Percentiles rank a stretch among this genome's conserved stretches.
phyloP scores from a whole-genome alignment of 257 asterid genomes.

The Leptodermis oblonga region DNA sequence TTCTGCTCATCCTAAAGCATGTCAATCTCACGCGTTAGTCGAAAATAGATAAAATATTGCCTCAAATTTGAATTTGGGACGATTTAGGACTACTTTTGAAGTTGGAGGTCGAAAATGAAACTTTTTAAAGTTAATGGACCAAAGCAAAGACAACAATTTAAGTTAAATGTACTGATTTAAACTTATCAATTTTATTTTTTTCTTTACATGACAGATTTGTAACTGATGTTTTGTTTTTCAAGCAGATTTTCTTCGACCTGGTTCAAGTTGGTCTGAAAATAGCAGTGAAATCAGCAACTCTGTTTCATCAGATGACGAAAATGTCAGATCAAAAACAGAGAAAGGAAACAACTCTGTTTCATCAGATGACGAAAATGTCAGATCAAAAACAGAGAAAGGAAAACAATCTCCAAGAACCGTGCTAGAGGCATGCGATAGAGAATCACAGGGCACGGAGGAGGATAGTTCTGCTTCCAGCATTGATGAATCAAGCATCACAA shows the following conservation, averaged over 20 bases:
- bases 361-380: constrained; percentile 36
- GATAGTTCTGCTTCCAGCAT: constrained; percentile 36
- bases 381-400: constrained; percentile 16
- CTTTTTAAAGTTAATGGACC: too few species aligned
- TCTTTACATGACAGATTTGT: background rate
- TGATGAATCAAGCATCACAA: constrained; percentile 29
- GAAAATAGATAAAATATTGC: too few species aligned
- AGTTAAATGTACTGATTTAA: background rate
- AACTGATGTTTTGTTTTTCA: background rate
- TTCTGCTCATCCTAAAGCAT: too few species aligned
- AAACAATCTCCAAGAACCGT: constrained; percentile 64
- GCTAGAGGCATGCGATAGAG: constrained; percentile 41
- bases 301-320: constrained; percentile 49
- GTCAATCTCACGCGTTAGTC: too few species aligned
- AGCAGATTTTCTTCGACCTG: constrained; percentile 38
- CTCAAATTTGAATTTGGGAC: too few species aligned
- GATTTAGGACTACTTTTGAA: too few species aligned
- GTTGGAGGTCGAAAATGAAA: too few species aligned
- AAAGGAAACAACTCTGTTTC: constrained; percentile 40
- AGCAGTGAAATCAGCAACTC: constrained; percentile 32
- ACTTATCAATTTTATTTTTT: background rate
- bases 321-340: constrained; percentile 11
- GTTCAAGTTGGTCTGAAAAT: constrained; percentile 45
- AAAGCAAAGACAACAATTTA: too few species aligned
- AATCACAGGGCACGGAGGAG: constrained; percentile 42